A percentile compares a stretch with the other conserved stretches of the same genome.
phyloP scores from a whole-genome alignment of 2,329 filamentous ascomycete species.

The Aspergillus arachidicola region DNA sequence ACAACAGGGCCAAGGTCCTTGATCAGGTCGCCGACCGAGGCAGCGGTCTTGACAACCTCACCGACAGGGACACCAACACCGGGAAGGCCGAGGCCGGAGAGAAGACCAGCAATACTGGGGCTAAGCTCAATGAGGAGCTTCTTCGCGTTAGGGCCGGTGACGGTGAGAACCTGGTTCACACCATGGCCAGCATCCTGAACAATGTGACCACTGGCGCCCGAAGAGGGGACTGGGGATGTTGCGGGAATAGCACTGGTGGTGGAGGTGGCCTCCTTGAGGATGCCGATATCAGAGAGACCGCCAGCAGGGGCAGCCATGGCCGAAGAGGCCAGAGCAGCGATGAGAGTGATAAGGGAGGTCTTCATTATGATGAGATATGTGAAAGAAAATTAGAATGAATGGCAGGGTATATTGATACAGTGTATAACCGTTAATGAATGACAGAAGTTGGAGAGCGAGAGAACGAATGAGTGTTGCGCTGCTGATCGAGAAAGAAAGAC shows the following conservation, averaged over 20 bases:
- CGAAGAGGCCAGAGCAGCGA: conserved; percentile 28
- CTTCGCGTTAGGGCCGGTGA: conserved; percentile 29
- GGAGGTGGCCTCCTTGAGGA: conserved; percentile 14
- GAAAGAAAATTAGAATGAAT: conserved; percentile 14
- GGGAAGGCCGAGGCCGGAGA: conserved; percentile 32
- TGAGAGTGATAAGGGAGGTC: conserved; percentile 25
- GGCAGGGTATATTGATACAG: conserved; percentile 6
- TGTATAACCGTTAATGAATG: conserved; percentile 21
- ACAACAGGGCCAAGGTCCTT: conserved; percentile 26
- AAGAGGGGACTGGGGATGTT: conserved; percentile 12
- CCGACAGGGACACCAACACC: conserved; percentile 30
- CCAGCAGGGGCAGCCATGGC: conserved; percentile 26
- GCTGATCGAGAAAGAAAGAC: conserved; percentile 11
- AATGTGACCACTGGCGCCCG: conserved; percentile 26
- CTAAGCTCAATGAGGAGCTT: conserved; percentile 34
- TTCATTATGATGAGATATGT: conserved; percentile 27
- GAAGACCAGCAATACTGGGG: conserved; percentile 31
- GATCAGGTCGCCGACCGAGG: conserved; percentile 29
- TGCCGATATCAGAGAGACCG: conserved; percentile 14
- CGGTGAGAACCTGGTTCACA: conserved; percentile 32
- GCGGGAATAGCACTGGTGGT: conserved; percentile 10
- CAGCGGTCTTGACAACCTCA: conserved; percentile 29
- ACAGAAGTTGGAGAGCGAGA: conserved; percentile 20
- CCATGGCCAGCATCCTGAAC: conserved; percentile 31
- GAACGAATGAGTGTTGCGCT: conserved; percentile 15